Evolutionary conservation across 306 rosid species (phyloP), one percentile per base, ranked within the genome.

Genomic region (Vicia faba): DNA sequence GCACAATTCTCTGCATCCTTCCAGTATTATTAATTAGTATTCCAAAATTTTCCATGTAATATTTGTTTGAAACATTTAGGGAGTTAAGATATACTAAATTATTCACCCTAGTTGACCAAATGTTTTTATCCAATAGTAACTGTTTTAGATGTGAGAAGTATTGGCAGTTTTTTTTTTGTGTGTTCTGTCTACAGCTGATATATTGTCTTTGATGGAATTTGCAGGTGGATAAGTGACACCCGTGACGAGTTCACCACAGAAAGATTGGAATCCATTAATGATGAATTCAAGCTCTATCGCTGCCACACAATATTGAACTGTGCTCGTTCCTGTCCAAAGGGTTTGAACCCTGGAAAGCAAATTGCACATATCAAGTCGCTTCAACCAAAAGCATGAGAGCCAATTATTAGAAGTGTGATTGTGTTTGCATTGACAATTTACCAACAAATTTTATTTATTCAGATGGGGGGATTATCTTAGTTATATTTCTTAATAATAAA

Each of bases 261-360:
- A 86, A 88, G 99, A 64, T 72, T 95, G 79, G 99, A 88, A 4
- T 91, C 96, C 28, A 74, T 95, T 66, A 82, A 95, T 63, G 99
- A 95, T 40, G 99, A 95, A 82, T 95, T 82, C 88, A 95, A 95
- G 90, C 97, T 95, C 61, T 95, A 95, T 61, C 96, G 99, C n/a
- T 95, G 99, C 73, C 99, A 95, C 85, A 95, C 99, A 70, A 95
- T 95, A 72, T 78, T 90, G 87, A 95, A 95, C 81, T 95, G 99
- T 67, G 89, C 99, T 43, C 91, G 89, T 39, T 97, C 97, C 75
- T 90, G 99, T 55, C 99, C 99, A 5, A 95, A 95, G 87, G 99
- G 99, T 48, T 78, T 95, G 88, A 95, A 85, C 75, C 99, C 99
- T 0, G 99, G 97, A 79, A 88, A 88, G 88, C 89, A 95, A 84